Conservation (phyloP, 78 protist species). For the Dictyostelium capitatum region DNA sequence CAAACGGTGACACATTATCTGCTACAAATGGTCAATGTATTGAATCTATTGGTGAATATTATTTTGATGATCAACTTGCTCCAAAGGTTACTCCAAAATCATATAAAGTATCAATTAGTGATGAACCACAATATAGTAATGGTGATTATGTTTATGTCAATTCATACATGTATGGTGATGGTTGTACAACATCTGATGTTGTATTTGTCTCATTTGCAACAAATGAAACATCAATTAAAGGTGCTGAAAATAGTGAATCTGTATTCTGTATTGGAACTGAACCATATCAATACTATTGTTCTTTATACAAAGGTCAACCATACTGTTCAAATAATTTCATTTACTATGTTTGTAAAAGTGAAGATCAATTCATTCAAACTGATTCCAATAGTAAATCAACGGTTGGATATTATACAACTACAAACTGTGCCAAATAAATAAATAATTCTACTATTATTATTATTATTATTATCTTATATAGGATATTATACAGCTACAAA, state of each 20-base stretch:
- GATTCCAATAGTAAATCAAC: not conserved
- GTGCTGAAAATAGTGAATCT: not conserved
- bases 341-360: not conserved
- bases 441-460: too few relatives aligned
- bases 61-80: not conserved
- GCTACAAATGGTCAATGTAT: slow-evolving; percentile 1
- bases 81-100: not conserved
- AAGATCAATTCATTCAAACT: not conserved
- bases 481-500: too few relatives aligned
- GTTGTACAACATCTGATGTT: not conserved
- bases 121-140: not conserved
- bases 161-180: not conserved
- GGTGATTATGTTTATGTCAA: not conserved
- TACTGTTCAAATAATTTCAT: not conserved
- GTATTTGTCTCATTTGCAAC: not conserved
- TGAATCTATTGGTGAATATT: not conserved
- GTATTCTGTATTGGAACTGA: not conserved
- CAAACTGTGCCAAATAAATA: too few relatives aligned
- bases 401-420: too few relatives aligned
- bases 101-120: not conserved
- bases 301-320: not conserved
- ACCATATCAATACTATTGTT: not conserved
- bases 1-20: not conserved
- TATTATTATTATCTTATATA: too few relatives aligned
- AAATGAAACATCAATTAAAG: not conserved